Base-by-base conservation (phyloP, 331 rosid species). In the Acacia concinna region DNA sequence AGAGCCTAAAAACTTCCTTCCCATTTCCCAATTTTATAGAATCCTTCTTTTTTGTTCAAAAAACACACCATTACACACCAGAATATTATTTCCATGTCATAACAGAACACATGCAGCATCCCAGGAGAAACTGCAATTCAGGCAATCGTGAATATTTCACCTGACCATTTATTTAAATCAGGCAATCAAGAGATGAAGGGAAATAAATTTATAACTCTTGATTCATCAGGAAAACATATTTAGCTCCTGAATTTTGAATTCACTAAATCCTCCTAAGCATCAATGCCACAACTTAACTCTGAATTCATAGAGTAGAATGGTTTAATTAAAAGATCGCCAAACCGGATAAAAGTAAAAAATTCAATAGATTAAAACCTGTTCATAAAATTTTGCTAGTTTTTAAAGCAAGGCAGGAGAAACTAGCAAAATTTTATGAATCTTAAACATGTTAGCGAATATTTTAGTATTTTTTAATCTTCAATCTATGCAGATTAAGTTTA, bases 111-210 rank as follows among this genome's bases (percentile, higher is more conserved):
- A 51, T 1, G 35, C 14, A 27, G 49, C 13, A 60, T 31, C 32
- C 14, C n/a, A 25, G 68, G 40, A 68, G 52, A 46, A 57, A 63
- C 34, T 65, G 5, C 60, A 47, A 43, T 56, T 72, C 82, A 73
- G 41, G 20, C 66, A 63, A 78, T 66, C 32, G 74, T 44, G 73
- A 56, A 34, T 69, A 56, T 41, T 65, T 54, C 13, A 56, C 75
- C 60, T 60, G 32, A 41, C 31, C 47, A 63, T n/a, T n/a, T n/a
- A n/a, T n/a, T n/a, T n/a, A n/a, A n/a, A n/a, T n/a, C n/a, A 49
- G 21, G 70, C 68, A n/a, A n/a, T 37, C 60, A 82, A 71, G 18
- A 13, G 41, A 30, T 31, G 30, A 47, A 27, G 47, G 40, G 46
- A 69, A 17, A 56, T 32, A 43, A 17, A 44, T 34, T 57, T 54